A percentile compares a stretch with the other conserved stretches of the same genome.
Evolutionary conservation across 2,329 filamentous ascomycete species (phyloP).

Genomic region (Nemania sp.): DNA sequence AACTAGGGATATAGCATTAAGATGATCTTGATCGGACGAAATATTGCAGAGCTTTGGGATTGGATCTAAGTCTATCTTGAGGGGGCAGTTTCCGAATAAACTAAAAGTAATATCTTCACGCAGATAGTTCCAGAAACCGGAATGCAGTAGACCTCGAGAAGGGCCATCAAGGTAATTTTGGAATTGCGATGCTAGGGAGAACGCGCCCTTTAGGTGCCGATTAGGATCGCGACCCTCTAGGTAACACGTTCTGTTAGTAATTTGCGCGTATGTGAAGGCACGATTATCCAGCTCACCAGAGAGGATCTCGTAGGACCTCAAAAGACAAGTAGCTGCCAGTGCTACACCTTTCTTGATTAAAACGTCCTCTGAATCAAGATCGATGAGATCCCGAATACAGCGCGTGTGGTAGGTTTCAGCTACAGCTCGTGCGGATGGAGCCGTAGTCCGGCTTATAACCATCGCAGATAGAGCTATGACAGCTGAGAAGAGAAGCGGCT

Average conservation of each 20-base stretch:
- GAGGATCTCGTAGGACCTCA: constrained; percentile 63
- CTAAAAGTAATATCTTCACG: constrained; percentile 67
- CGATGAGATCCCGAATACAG: constrained; percentile 56
- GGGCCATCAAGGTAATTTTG: constrained; percentile 40
- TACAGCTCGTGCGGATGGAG: constrained; percentile 43
- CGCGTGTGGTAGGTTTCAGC: constrained; percentile 57
- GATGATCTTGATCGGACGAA: constrained; percentile 49
- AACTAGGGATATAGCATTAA: constrained; percentile 58
- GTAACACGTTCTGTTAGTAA: constrained; percentile 4
- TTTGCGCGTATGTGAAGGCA: neutral
- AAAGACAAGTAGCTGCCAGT: constrained; percentile 60
- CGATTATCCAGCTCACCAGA: constrained; percentile 50
- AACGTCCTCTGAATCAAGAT: constrained; percentile 49
- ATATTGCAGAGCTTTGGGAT: constrained; percentile 35
- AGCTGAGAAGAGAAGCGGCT: constrained; percentile 58
- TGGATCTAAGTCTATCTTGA: constrained; percentile 56
- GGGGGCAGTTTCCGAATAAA: constrained; percentile 56
- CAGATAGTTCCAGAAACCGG: constrained; percentile 65
- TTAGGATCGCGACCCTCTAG: constrained; percentile 57
- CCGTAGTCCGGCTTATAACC: constrained; percentile 53
- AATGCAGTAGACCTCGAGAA: constrained; percentile 51
- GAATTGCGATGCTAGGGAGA: constrained; percentile 55
- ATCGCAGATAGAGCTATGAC: constrained; percentile 60
- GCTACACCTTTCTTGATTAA: constrained; percentile 55
- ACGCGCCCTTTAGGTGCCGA: constrained; percentile 60